phyloP scores from a whole-genome alignment of 768 basidiomycete genomes.

The Russula dissimulans region DNA sequence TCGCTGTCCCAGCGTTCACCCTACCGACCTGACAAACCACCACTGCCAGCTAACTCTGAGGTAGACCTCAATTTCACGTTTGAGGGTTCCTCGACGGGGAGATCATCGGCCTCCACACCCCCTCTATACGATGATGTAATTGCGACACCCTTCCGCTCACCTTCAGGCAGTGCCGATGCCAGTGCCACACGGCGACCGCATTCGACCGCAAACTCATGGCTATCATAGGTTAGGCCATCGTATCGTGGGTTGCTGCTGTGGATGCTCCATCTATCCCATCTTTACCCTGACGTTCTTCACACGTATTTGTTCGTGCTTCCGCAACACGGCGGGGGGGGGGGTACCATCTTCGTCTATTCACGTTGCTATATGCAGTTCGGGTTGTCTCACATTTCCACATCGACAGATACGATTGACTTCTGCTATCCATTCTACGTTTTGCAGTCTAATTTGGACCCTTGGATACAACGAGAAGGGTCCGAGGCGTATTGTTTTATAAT shows the following conservation, averaged over 20 bases:
- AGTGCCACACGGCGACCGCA: slow-evolving; percentile 15
- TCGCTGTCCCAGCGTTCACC: slow-evolving; percentile 10
- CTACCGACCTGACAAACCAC: slow-evolving; percentile 10
- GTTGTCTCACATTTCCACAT: slow-evolving; percentile 25
- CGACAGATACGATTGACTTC: slow-evolving; percentile 4
- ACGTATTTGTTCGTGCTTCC: background rate
- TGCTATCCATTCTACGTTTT: slow-evolving; percentile 4
- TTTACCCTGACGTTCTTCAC: background rate
- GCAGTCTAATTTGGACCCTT: background rate
- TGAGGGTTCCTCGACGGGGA: background rate
- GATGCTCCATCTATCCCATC: slow-evolving; percentile 16
- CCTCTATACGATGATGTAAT: slow-evolving; percentile 15
- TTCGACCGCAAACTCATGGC: slow-evolving; percentile 3
- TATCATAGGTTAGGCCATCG: slow-evolving; percentile 7
- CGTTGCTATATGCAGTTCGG: slow-evolving; percentile 20
- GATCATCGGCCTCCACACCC: background rate
- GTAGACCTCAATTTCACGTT: background rate
- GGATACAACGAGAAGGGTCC: background rate
- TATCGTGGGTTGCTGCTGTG: background rate
- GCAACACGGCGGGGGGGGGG: background rate
- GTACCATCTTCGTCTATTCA: slow-evolving; percentile 11
- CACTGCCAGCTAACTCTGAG: background rate
- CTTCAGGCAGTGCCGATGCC: slow-evolving; percentile 2
- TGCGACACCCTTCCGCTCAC: background rate
- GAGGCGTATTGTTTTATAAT: background rate